Evolutionary conservation across 1,284 basidiomycete genomes (phyloP).

Genomic region (Irpex rosettiformis): DNA sequence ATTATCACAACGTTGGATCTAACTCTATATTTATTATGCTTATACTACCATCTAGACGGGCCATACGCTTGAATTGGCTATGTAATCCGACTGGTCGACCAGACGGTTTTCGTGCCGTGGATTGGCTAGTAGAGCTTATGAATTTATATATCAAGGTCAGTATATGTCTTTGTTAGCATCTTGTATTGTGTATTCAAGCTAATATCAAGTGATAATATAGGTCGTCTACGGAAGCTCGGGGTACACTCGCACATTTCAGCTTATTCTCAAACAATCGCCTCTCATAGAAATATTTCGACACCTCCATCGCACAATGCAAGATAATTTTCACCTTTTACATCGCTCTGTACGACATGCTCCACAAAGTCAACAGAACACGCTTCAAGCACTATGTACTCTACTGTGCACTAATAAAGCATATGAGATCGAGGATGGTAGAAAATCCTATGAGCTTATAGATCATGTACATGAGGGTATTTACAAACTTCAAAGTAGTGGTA

Average conservation of each 20-base stretch:
- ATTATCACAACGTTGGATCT: not conserved
- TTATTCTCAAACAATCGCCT: slow-evolving; percentile 29
- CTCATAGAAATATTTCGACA: slow-evolving; percentile 29
- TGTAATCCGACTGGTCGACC: slow-evolving; percentile 27
- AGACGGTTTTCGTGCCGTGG: slow-evolving; percentile 24
- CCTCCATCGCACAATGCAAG: slow-evolving; percentile 22
- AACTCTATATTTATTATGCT: not conserved
- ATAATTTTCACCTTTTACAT: slow-evolving; percentile 26
- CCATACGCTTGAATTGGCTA: slow-evolving; percentile 25
- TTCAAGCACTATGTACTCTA: slow-evolving; percentile 19
- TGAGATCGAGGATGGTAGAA: slow-evolving; percentile 17
- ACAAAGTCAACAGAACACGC: slow-evolving; percentile 28
- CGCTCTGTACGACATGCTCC: slow-evolving; percentile 24
- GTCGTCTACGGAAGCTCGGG: not conserved
- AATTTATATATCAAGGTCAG: slow-evolving; percentile 30
- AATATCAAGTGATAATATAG: no score
- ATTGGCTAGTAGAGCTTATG: slow-evolving; percentile 29
- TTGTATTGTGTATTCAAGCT: no score
- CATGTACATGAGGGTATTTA: not conserved
- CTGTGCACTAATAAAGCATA: slow-evolving; percentile 23
- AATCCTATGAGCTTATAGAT: not conserved
- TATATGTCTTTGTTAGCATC: not conserved
- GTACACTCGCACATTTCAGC: slow-evolving; percentile 17
- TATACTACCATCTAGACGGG: slow-evolving; percentile 12
- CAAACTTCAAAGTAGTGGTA: not conserved